These are phyloP conservation scores for Amanita thiersii DNA, from an alignment of 768 basidiomycete species.

Conservation along the genomic window DNA sequence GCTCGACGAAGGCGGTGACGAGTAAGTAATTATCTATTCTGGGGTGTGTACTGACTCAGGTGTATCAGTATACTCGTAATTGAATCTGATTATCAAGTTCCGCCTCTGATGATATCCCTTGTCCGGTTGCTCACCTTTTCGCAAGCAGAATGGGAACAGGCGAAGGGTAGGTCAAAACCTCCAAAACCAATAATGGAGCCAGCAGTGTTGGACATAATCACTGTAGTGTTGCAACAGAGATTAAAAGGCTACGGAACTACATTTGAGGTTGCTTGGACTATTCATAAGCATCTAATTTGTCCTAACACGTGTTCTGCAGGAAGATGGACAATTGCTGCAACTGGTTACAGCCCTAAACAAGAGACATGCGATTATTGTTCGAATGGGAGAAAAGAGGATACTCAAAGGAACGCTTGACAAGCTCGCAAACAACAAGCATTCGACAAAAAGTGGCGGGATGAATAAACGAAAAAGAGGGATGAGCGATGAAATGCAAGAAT, in stretches of 20 bases:
- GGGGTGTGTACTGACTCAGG: slow-evolving; percentile 1
- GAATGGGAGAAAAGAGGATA: slow-evolving; percentile 76
- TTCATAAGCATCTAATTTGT: slow-evolving; percentile 2
- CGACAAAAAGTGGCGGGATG: not conserved
- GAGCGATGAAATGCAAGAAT: slow-evolving; percentile 5
- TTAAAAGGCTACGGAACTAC: slow-evolving; percentile 48
- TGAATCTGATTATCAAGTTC: slow-evolving; percentile 42
- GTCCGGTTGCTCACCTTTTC: slow-evolving; percentile 53
- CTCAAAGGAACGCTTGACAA: slow-evolving; percentile 25
- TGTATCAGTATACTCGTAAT: slow-evolving; percentile 44
- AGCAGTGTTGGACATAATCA: slow-evolving; percentile 36
- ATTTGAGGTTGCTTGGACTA: slow-evolving; percentile 41
- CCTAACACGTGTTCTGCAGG: slow-evolving; percentile 15
- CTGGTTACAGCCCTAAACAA: slow-evolving; percentile 33
- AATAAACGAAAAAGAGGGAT: slow-evolving; percentile 9
- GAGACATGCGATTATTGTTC: slow-evolving; percentile 60
- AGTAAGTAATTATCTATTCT: slow-evolving; percentile 42
- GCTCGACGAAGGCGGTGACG: slow-evolving; percentile 85
- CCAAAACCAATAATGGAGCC: slow-evolving; percentile 63
- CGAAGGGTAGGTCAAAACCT: slow-evolving; percentile 53
- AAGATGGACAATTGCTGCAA: slow-evolving; percentile 46
- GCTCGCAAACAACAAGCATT: slow-evolving; percentile 10
- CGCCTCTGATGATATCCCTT: slow-evolving; percentile 54
- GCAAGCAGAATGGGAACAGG: slow-evolving; percentile 50
- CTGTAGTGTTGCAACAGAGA: slow-evolving; percentile 41